Evolutionary conservation across 73 alveolate genomes (phyloP), one percentile per base, ranked within the genome.

Genomic region (Paramecium octaurelia): DNA sequence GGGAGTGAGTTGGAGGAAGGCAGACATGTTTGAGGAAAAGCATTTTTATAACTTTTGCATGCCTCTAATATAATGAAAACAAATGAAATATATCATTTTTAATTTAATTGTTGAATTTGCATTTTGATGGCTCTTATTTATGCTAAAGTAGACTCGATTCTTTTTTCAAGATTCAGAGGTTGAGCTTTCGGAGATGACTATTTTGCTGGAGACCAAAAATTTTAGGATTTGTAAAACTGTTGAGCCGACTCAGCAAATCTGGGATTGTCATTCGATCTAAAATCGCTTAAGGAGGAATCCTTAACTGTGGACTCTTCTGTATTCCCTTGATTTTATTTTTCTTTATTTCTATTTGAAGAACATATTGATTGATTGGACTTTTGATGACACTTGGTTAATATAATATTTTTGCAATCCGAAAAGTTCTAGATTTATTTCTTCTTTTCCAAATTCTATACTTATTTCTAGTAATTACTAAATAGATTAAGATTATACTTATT

Each of bases 1-100:
- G 73, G 98, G 98, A 94, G 95, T 98, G 46, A 95, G 94, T 58
- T 97, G 99, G 99, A 96, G 96, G 94, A 96, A 95, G 58, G 96
- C 95, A 42, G 98, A 97, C 31, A 60, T 97, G 87, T 97, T 97
- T 91, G 89, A 94, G 86, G 96, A 95, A 48, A 97, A 97, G 58
- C 88, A 93, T 86, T 97, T 97, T 94, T 97, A 97, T 93, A 97
- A 97, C 95, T 92, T 97, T 85, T 97, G 99, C 68, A 71, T 97
- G 95, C 99, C 99, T 42, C 21, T 58, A 64, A 64, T 64, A 64
- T 64, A 64, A 64, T 64, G 44, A 73, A 35, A 24, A 73, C 35
- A 73, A 35, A 35, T 34, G 3, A 73, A 73, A 35, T 36, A 12
- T 35, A 73, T 73, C 59, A 73, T 73, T 35, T 73, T 73, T 43